phyloP scores from a whole-genome alignment of 306 rosid species.

The Vicia faba region DNA sequence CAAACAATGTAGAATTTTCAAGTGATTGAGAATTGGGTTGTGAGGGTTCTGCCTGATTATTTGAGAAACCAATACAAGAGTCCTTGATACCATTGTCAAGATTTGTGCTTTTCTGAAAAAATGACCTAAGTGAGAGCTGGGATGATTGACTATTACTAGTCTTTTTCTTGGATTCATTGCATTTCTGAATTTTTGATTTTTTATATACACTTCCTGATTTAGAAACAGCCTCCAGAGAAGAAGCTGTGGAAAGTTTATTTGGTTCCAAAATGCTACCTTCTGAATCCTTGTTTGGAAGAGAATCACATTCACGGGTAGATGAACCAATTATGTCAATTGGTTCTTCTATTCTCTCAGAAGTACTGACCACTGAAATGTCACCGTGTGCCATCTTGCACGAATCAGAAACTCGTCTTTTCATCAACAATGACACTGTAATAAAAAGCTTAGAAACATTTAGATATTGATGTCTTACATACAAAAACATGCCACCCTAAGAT shows the following conservation, averaged over 20 bases:
- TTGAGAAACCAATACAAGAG: constrained; percentile 36
- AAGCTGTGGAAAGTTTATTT: constrained; percentile 25
- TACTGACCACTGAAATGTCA: constrained; percentile 28
- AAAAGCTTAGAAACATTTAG: constrained; percentile 26
- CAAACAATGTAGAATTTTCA: constrained; percentile 44
- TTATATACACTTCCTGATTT: constrained; percentile 32
- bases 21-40: constrained; percentile 43
- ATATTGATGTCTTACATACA: constrained; percentile 21
- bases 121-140: constrained; percentile 74
- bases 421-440: constrained; percentile 71
- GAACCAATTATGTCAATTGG: constrained; percentile 35
- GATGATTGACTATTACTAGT: constrained; percentile 60
- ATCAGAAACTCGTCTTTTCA: constrained; percentile 51
- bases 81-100: constrained; percentile 36
- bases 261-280: constrained; percentile 40
- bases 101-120: constrained; percentile 61
- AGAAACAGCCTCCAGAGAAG: constrained; percentile 40
- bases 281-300: constrained; percentile 48
- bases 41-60: constrained; percentile 40
- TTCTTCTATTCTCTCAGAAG: constrained; percentile 43
- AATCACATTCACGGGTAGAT: constrained; percentile 39
- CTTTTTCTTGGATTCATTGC: constrained; percentile 59
- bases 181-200: constrained; percentile 32
- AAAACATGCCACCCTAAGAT: constrained; percentile 26
- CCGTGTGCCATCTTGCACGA: constrained; percentile 29